Conservation (phyloP, 768 basidiomycete species). For the Tricholoma hemisulphureum region DNA sequence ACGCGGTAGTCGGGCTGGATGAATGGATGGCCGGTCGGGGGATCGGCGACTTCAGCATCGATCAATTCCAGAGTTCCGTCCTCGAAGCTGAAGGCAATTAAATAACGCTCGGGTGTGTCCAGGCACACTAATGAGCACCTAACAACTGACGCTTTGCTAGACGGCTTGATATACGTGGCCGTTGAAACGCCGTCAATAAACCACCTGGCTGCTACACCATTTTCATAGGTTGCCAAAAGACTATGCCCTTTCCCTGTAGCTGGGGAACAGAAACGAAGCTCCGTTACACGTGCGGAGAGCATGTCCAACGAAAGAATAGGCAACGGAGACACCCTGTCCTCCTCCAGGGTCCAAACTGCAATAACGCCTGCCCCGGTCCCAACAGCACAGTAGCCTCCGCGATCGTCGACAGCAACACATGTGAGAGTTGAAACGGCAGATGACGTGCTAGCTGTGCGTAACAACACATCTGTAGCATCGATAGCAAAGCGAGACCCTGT, state of each 20-base stretch:
- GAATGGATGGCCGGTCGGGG: conserved; percentile 15
- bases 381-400: conserved; percentile 63
- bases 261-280: conserved; percentile 46
- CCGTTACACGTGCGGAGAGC: conserved; percentile 49
- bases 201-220: conserved; percentile 59
- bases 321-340: conserved; percentile 33
- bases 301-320: conserved; percentile 43
- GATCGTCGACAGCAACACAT: conserved; percentile 59
- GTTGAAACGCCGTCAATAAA: conserved; percentile 32
- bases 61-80: conserved; percentile 67
- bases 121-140: conserved; percentile 51
- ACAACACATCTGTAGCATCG: conserved; percentile 52
- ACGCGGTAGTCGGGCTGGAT: conserved; percentile 48
- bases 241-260: not conserved
- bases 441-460: conserved; percentile 48
- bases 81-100: conserved; percentile 59
- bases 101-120: conserved; percentile 41
- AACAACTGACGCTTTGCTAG: conserved; percentile 41
- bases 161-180: conserved; percentile 42
- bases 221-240: conserved; percentile 56
- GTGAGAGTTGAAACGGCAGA: conserved; percentile 51
- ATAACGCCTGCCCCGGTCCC: conserved; percentile 70
- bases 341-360: conserved; percentile 57
- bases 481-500: conserved; percentile 41
- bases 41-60: conserved; percentile 47